Percentiles rank a stretch among this genome's conserved stretches.
Conservation (phyloP, 2,329 filamentous ascomycete genomes). For the Neofusicoccum cordaticola region DNA sequence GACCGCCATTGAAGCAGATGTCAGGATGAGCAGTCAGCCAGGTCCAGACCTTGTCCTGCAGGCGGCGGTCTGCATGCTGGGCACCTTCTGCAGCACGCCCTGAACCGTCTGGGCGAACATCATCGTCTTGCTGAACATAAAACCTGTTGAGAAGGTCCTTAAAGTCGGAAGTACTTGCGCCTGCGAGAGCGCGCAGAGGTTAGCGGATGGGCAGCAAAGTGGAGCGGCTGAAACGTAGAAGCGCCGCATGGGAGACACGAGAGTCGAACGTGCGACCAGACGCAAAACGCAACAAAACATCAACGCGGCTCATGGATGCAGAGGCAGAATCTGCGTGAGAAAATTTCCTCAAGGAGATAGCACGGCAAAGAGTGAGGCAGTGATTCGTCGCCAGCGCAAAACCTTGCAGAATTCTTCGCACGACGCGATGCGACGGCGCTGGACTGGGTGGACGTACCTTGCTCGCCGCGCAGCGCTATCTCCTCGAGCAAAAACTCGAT, state of each 20-base stretch:
- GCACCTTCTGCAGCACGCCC: conserved; percentile 5
- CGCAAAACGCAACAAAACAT: neutral
- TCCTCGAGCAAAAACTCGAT: conserved; percentile 58
- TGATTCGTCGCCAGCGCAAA: conserved; percentile 13
- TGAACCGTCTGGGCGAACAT: neutral
- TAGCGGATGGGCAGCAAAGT: conserved; percentile 9
- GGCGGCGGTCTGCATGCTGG: conserved; percentile 45
- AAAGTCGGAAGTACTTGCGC: conserved; percentile 42
- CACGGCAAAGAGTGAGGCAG: neutral
- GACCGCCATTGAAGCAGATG: conserved; percentile 44
- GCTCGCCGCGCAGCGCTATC: conserved; percentile 57
- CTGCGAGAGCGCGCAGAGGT: conserved; percentile 23
- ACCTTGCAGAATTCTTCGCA: conserved; percentile 14
- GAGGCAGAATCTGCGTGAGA: neutral
- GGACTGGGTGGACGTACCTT: conserved; percentile 47
- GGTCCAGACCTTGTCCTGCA: conserved; percentile 55
- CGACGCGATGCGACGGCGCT: neutral
- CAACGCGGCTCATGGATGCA: neutral
- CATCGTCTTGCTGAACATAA: conserved; percentile 26
- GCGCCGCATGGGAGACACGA: conserved; percentile 11
- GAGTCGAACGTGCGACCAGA: conserved; percentile 17
- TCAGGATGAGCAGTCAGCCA: conserved; percentile 58
- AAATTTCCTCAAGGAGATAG: conserved; percentile 12
- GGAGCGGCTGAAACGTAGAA: conserved; percentile 12
- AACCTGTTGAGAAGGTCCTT: conserved; percentile 37